These are phyloP conservation scores for Strobilomyces dryophilus DNA, from an alignment of 768 basidiomycete species.

Conservation along the genomic window DNA sequence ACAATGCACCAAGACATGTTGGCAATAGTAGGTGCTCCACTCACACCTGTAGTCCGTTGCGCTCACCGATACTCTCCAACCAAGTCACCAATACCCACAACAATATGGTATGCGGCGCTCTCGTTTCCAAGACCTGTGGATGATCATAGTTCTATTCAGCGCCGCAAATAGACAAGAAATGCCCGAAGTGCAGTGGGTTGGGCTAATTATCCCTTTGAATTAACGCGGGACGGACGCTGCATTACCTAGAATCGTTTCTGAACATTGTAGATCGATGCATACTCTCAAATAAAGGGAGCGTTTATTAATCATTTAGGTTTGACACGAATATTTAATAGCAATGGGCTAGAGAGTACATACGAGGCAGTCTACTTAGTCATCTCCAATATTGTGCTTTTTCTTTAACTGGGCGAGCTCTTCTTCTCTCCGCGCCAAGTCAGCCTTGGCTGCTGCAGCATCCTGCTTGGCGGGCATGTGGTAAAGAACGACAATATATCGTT, in stretches of 20 bases:
- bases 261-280: constrained; percentile 6
- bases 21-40: constrained; percentile 58
- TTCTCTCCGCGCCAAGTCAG: constrained; percentile 87
- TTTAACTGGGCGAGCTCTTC: constrained; percentile 86
- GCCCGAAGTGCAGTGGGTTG: constrained; percentile 37
- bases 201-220: constrained; percentile 14
- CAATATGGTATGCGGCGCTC: constrained; percentile 48
- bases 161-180: constrained; percentile 57
- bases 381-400: constrained; percentile 80
- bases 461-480: constrained; percentile 99
- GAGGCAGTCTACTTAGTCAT: constrained; percentile 44
- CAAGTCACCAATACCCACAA: constrained; percentile 59
- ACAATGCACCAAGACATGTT: constrained; percentile 52
- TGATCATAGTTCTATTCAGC: constrained; percentile 31
- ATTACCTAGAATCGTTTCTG: constrained; percentile 6
- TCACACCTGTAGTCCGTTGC: background rate
- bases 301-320: constrained; percentile 9
- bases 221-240: constrained; percentile 6
- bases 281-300: constrained; percentile 2
- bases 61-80: constrained; percentile 11
- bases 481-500: constrained; percentile 96
- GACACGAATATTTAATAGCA: background rate
- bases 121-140: constrained; percentile 1
- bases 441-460: constrained; percentile 89
- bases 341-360: constrained; percentile 11